Base-by-base conservation (phyloP, 148 eudicot genomes). In the Vaccinium vitisidaea region DNA sequence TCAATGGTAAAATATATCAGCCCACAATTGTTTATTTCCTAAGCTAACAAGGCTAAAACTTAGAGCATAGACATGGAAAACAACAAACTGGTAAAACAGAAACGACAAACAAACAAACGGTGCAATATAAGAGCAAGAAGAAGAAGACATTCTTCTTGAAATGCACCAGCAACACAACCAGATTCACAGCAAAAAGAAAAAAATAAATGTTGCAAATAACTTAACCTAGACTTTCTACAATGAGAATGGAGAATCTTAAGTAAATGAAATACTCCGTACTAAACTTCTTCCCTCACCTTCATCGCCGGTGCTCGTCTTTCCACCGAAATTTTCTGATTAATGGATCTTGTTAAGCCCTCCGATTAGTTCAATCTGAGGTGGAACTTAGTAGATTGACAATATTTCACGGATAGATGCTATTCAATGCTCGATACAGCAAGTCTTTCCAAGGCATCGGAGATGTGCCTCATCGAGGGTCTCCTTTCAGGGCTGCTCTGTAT, bases 381-480 rank as follows among this genome's bases (percentile, higher is more conserved):
- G 36, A 18, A 1, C 14, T 61, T 49, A 2, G 46, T 58, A 5
- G 16, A 21, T 30, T 2, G 27, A 46, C 32, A 3, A n/a, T 12
- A 80, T 56, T 70, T 80, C 61, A 1, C 27, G 21, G 54, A 25
- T 55, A 10, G 46, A 54, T 58, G 21, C 77, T 54, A 63, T 27
- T 85, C 84, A 81, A 50, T 81, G 48, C 30, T 54, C 1, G 87
- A 85, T 8, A 53, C 86, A 4, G 75, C 75, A 49, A 96, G 74
- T 85, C 95, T 89, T 46, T 97, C 98, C 88, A 97, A 82, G 15
- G 91, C 86, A 54, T 97, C 98, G 0, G 83, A 89, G 19, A 97
- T 87, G 65, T 94, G 89, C 87, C 98, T 91, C 92, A 95, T 94
- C 1, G 94, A 65, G 1, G 98, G 98, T 89, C 99, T 90, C 88